These are phyloP conservation scores for Leishmania lainsoni DNA, from an alignment of 208 protist species.

Conservation along the genomic window DNA sequence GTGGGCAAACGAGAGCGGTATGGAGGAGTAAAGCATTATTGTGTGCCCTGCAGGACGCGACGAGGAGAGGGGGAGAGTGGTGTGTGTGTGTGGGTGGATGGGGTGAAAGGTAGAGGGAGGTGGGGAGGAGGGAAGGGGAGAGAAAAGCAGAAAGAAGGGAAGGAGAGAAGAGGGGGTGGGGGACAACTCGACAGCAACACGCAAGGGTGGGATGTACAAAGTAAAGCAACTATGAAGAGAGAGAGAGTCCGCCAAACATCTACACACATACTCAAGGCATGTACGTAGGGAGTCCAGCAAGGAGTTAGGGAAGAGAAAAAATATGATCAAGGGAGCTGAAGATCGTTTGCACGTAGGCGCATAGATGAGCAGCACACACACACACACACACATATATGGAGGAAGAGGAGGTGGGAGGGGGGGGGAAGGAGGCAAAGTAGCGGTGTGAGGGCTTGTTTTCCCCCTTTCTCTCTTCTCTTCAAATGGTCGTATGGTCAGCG, in stretches of 20 bases:
- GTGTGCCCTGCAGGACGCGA: background rate
- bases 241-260: conserved; percentile 9
- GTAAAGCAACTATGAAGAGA: conserved; percentile 8
- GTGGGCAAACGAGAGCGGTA: no score
- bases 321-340: background rate
- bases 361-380: background rate
- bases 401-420: no score
- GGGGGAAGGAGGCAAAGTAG: no score
- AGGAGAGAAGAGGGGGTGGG: background rate
- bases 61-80: background rate
- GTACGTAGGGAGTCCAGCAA: background rate
- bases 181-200: no score
- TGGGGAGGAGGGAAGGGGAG: no score
- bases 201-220: background rate
- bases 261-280: background rate
- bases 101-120: no score
- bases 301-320: conserved; percentile 13
- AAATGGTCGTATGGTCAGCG: no score
- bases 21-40: background rate
- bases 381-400: background rate
- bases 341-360: background rate
- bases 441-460: no score
- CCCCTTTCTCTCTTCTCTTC: no score
- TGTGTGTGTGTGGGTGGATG: no score
- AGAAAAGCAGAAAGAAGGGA: background rate